A percentile compares a stretch with the other conserved stretches of the same genome.
phyloP scores from a whole-genome alignment of 2,329 filamentous ascomycete genomes.

The Exophiala sp. region DNA sequence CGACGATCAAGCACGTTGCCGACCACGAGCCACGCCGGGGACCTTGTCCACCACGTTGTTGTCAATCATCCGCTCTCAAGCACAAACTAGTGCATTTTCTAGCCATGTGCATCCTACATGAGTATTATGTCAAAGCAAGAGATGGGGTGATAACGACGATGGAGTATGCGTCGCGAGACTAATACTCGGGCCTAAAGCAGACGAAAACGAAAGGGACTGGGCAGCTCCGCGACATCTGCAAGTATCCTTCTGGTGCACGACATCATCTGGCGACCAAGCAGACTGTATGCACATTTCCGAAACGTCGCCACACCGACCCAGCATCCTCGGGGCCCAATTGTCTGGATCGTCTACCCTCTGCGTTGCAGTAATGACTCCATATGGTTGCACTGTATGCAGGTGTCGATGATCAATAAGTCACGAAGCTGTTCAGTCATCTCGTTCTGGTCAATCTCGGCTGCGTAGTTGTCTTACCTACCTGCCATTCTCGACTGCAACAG shows the following conservation, averaged over 20 bases:
- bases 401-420: neutral
- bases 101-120: neutral
- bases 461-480: too few species aligned
- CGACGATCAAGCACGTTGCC: conserved; percentile 5
- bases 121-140: neutral
- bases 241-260: neutral
- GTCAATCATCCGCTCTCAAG: neutral
- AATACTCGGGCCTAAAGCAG: neutral
- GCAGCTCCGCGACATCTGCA: too few species aligned
- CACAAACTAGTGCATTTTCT: too few species aligned
- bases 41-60: conserved; percentile 8
- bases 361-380: neutral
- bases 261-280: neutral
- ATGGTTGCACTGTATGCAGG: neutral
- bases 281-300: neutral
- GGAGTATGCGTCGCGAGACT: neutral
- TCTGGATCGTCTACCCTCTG: neutral
- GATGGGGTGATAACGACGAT: too few species aligned
- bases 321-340: neutral
- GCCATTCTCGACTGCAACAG: too few species aligned
- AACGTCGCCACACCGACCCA: neutral
- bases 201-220: neutral
- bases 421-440: neutral
- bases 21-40: conserved; percentile 1
- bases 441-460: too few species aligned